Conservation (phyloP, 2,329 filamentous ascomycete genomes). For the Fusarium sp. region DNA sequence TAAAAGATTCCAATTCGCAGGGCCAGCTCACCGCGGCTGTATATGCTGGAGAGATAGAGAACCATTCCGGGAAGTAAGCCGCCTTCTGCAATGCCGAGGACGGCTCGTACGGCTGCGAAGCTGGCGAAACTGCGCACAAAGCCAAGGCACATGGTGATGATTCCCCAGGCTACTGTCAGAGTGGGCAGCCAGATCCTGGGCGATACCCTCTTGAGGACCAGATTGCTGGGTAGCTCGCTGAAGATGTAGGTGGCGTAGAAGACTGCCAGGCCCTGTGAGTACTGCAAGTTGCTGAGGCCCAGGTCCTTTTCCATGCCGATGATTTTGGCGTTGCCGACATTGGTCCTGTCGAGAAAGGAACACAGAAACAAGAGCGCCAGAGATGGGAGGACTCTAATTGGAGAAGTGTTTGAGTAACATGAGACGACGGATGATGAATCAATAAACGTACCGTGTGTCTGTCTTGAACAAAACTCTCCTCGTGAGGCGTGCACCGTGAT, state of each 20-base stretch:
- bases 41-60: slow-evolving; percentile 72
- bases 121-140: slow-evolving; percentile 64
- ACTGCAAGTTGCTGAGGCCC: slow-evolving; percentile 68
- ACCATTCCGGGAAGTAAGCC: slow-evolving; percentile 68
- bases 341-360: slow-evolving; percentile 69
- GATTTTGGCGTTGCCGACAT: slow-evolving; percentile 77
- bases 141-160: slow-evolving; percentile 67
- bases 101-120: slow-evolving; percentile 61
- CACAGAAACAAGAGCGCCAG: slow-evolving; percentile 5
- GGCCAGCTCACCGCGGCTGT: slow-evolving; percentile 68
- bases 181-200: slow-evolving; percentile 70
- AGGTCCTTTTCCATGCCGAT: slow-evolving; percentile 69
- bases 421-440: no score
- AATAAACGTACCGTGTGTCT: not conserved
- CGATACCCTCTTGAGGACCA: slow-evolving; percentile 70
- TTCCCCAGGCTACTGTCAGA: slow-evolving; percentile 67
- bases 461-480: slow-evolving; percentile 11
- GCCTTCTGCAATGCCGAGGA: slow-evolving; percentile 47
- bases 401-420: no score
- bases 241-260: slow-evolving; percentile 73
- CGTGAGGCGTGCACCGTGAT: slow-evolving; percentile 1
- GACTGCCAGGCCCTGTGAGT: slow-evolving; percentile 71
- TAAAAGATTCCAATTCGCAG: slow-evolving; percentile 75
- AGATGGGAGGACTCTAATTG: slow-evolving; percentile 4
- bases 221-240: slow-evolving; percentile 72